These are phyloP conservation scores for Striga hermonthica DNA, from an alignment of 305 asterid species.

Conservation along the genomic window DNA sequence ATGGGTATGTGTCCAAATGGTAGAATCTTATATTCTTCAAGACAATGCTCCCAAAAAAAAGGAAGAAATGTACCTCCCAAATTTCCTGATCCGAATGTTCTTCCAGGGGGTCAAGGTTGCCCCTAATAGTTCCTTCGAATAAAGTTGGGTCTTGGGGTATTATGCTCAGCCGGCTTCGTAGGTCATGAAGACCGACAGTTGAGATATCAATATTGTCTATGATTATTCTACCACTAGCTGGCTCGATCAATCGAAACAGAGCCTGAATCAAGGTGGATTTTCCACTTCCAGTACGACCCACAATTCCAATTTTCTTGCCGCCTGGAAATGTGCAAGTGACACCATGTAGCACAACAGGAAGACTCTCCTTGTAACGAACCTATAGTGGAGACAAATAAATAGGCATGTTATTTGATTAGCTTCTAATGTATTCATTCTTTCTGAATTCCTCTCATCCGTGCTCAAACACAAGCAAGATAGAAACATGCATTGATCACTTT, in stretches of 20 bases:
- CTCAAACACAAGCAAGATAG: too few relatives aligned
- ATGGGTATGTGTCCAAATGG: constrained; percentile 17
- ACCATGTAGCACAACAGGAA: constrained; percentile 93
- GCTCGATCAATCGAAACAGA: constrained; percentile 87
- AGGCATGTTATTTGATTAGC: too few relatives aligned
- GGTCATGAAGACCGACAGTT: constrained; percentile 90
- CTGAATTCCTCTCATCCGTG: too few relatives aligned
- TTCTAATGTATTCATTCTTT: too few relatives aligned
- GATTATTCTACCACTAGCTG: constrained; percentile 78
- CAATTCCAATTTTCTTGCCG: constrained; percentile 92
- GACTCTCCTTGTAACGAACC: constrained; percentile 95
- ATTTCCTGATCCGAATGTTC: constrained; percentile 85
- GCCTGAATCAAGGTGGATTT: constrained; percentile 98
- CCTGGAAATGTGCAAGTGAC: constrained; percentile 94
- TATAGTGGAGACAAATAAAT: constrained; percentile 20
- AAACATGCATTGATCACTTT: too few relatives aligned
- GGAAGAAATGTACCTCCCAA: constrained; percentile 67
- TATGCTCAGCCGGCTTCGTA: constrained; percentile 85
- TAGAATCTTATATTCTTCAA: constrained; percentile 1
- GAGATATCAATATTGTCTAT: constrained; percentile 84
- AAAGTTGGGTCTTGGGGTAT: constrained; percentile 97
- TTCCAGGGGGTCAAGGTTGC: constrained; percentile 87
- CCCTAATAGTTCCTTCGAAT: constrained; percentile 97
- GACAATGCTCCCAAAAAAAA: background rate
- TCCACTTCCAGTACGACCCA: constrained; percentile 99